Conservation (phyloP, 768 basidiomycete species). For the Galerina sulciceps region DNA sequence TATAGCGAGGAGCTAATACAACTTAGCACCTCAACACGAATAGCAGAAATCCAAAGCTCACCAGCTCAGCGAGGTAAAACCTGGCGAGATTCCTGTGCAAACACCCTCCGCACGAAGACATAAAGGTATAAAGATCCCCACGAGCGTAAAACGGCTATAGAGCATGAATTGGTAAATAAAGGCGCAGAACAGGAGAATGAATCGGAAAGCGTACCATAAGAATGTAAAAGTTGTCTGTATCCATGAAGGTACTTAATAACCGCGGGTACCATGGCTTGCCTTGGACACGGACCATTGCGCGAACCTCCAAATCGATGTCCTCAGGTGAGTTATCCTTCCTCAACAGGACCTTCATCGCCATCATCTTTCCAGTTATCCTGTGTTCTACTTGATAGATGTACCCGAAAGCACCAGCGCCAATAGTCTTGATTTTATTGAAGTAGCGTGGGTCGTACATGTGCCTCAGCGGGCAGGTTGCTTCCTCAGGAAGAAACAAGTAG, state of each 20-base stretch:
- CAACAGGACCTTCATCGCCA: slow-evolving; percentile 20
- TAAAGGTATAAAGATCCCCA: slow-evolving; percentile 19
- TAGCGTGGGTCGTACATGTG: slow-evolving; percentile 17
- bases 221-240: slow-evolving; percentile 17
- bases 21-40: not conserved
- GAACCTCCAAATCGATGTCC: slow-evolving; percentile 16
- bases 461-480: not conserved
- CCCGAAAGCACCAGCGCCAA: slow-evolving; percentile 21
- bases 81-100: slow-evolving; percentile 15
- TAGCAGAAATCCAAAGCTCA: not conserved
- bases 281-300: slow-evolving; percentile 19
- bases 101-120: slow-evolving; percentile 21
- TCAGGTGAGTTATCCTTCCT: slow-evolving; percentile 1
- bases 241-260: slow-evolving; percentile 20
- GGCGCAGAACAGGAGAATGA: not conserved
- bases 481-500: slow-evolving; percentile 17
- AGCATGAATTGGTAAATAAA: not conserved
- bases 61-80: slow-evolving; percentile 25
- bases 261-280: slow-evolving; percentile 14
- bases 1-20: slow-evolving; percentile 19
- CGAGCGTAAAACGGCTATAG: slow-evolving; percentile 19
- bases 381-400: slow-evolving; percentile 16
- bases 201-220: slow-evolving; percentile 17
- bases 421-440: slow-evolving; percentile 13
- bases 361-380: slow-evolving; percentile 18